Evolutionary conservation across 441 rosid species (phyloP), one percentile per base, ranked within the genome.

Genomic region (Mallotus repandus): DNA sequence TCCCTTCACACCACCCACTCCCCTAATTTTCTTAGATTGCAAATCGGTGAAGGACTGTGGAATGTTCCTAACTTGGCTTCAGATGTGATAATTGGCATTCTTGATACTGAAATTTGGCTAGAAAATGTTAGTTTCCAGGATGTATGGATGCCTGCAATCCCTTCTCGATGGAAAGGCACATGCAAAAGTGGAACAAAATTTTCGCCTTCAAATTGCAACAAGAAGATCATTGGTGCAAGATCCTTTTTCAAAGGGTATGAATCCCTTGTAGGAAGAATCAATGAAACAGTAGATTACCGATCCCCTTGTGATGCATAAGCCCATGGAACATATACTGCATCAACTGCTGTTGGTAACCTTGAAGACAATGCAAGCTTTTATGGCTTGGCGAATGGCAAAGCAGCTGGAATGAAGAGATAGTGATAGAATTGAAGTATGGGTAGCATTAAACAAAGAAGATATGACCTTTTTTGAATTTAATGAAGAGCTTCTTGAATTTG

Each of bases 301-400:
- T 93, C 98, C 0, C 90, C 98, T 3, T 82, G 92, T 48, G 97
- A 93, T 55, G 85, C 98, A 1, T 91, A 90, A 41, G 96, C 94
- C 56, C 98, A 93, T 35, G 97, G 97, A 5, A 93, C 97, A 10
- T 92, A 91, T 80, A 93, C 94, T 0, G 92, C 97, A n/a, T 89
- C 97, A 19, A 93, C 96, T 10, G 93, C 93, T 1, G 91, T 89
- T 0, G 96, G 97, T 0, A 83, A 87, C 62, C 56, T 90, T 72
- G 72, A 86, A 7, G 77, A 81, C 43, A 68, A 73, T 0, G 92
- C 91, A 8, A 89, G 84, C 68, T 83, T 92, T 84, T 78, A 80
- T 9, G 93, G 98, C 8, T 84, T 87, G 63, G 94, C 96, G 5
- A 38, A 75, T 0, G 96, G 94, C 7, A 72, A 86, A 0, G 98